phyloP scores from a whole-genome alignment of 768 basidiomycete genomes.

The Mycena sanguinolenta region DNA sequence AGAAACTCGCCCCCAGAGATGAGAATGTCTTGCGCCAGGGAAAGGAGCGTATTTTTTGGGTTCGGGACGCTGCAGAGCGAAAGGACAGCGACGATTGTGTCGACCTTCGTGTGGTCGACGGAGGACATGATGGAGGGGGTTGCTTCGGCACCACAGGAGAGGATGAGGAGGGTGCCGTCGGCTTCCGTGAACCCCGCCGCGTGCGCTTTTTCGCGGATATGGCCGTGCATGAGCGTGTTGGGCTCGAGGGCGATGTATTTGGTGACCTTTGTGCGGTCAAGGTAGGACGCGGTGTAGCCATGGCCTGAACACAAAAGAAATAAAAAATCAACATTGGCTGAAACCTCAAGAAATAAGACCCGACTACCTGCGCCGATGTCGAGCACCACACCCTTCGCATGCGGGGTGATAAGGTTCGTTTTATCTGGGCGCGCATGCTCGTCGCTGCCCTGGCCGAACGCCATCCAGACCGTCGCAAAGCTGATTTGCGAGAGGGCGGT shows the following conservation, averaged over 20 bases:
- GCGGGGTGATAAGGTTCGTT: constrained; percentile 59
- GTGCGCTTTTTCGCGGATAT: constrained; percentile 63
- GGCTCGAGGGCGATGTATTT: constrained; percentile 83
- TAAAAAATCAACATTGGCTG: background rate
- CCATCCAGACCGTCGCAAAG: constrained; percentile 69
- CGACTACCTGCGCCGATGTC: constrained; percentile 80
- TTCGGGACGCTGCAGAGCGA: constrained; percentile 75
- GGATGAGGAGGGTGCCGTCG: constrained; percentile 67
- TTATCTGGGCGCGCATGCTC: constrained; percentile 55
- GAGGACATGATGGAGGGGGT: constrained; percentile 58
- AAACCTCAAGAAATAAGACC: background rate
- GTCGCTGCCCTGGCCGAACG: constrained; percentile 64
- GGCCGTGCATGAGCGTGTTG: constrained; percentile 71
- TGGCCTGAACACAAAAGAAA: constrained; percentile 52
- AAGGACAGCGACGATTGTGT: constrained; percentile 75
- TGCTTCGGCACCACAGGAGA: constrained; percentile 76
- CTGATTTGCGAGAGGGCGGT: constrained; percentile 63
- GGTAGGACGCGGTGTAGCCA: constrained; percentile 74
- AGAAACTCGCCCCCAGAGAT: constrained; percentile 75
- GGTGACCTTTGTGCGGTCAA: constrained; percentile 66
- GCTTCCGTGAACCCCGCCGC: constrained; percentile 67
- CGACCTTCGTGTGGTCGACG: constrained; percentile 50
- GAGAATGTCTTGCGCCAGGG: constrained; percentile 65
- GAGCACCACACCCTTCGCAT: constrained; percentile 72
- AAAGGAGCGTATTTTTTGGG: constrained; percentile 61